A percentile compares a stretch with the other conserved stretches of the same genome.
Evolutionary conservation across 805 yeast species (phyloP).

Genomic region (Lachancea dasiensis): DNA sequence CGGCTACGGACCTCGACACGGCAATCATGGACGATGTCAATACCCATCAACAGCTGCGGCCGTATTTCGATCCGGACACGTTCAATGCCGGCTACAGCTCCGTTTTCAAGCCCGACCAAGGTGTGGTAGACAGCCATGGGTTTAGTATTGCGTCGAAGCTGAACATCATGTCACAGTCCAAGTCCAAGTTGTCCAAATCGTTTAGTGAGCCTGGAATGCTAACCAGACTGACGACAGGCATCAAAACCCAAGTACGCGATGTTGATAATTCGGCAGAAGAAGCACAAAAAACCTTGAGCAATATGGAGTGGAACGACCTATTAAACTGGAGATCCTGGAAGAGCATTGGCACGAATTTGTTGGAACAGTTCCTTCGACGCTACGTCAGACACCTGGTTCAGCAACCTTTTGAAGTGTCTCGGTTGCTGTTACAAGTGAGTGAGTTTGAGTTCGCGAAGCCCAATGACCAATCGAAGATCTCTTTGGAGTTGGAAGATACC

Average conservation of each 20-base stretch:
- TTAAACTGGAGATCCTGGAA: slow-evolving; percentile 53
- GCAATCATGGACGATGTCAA: slow-evolving; percentile 12
- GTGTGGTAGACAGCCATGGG: slow-evolving; percentile 47
- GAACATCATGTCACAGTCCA: slow-evolving; percentile 28
- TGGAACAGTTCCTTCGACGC: slow-evolving; percentile 56
- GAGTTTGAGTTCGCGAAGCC: slow-evolving; percentile 38
- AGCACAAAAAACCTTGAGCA: slow-evolving; percentile 23
- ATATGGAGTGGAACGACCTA: slow-evolving; percentile 61
- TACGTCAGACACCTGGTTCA: slow-evolving; percentile 64
- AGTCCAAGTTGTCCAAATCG: slow-evolving; percentile 10
- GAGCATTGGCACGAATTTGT: slow-evolving; percentile 50
- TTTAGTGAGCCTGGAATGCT: slow-evolving; percentile 6
- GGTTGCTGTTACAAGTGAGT: slow-evolving; percentile 77
- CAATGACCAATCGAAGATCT: slow-evolving; percentile 8
- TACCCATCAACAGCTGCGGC: slow-evolving; percentile 39
- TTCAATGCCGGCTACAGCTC: slow-evolving; percentile 62
- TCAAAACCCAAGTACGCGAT: slow-evolving; percentile 7
- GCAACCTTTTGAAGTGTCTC: slow-evolving; percentile 85
- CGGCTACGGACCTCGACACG: neutral
- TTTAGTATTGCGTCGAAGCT: slow-evolving; percentile 36
- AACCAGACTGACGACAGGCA: slow-evolving; percentile 10
- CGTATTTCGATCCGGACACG: slow-evolving; percentile 63
- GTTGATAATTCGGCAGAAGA: slow-evolving; percentile 6
- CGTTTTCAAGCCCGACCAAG: slow-evolving; percentile 54
- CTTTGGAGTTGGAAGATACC: slow-evolving; percentile 8